Conservation (phyloP, 805 yeast genomes). For the Zygosaccharomyces bailii region DNA sequence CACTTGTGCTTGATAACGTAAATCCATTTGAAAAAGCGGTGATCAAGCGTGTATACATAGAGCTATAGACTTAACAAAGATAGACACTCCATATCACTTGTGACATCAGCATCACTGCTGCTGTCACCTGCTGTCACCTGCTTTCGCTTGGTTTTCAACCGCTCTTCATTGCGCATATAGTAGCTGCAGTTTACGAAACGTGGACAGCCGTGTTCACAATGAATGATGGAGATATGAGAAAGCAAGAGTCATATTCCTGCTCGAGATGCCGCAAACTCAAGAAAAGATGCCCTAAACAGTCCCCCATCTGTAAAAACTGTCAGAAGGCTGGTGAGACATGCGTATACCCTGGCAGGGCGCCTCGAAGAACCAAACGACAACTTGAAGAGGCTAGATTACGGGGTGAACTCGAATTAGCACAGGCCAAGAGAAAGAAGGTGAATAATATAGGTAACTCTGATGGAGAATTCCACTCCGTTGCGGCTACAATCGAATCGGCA, state of each 20-base stretch:
- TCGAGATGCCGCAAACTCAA: slow-evolving; percentile 47
- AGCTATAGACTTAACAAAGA: not conserved
- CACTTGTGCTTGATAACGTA: not conserved
- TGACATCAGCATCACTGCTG: not conserved
- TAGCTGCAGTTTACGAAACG: not conserved
- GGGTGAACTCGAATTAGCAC: slow-evolving; percentile 25
- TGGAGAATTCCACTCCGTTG: not conserved
- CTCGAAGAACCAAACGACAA: slow-evolving; percentile 39
- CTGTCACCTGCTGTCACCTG: not conserved
- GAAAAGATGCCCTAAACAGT: slow-evolving; percentile 46
- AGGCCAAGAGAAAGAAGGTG: slow-evolving; percentile 5
- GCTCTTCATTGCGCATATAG: not conserved
- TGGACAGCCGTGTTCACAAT: not conserved
- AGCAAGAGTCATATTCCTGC: slow-evolving; percentile 39
- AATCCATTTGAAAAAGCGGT: not conserved
- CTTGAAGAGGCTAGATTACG: slow-evolving; percentile 24
- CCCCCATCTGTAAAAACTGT: slow-evolving; percentile 46
- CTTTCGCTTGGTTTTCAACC: no score
- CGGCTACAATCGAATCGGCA: not conserved
- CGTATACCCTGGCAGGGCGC: slow-evolving; percentile 43
- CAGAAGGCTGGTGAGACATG: slow-evolving; percentile 39
- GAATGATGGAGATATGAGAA: slow-evolving; percentile 1
- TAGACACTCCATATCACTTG: not conserved
- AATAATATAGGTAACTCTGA: slow-evolving; percentile 5
- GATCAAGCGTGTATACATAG: not conserved